Conservation (phyloP, 345 rosid species). For the Gynandropsis gynandra region DNA sequence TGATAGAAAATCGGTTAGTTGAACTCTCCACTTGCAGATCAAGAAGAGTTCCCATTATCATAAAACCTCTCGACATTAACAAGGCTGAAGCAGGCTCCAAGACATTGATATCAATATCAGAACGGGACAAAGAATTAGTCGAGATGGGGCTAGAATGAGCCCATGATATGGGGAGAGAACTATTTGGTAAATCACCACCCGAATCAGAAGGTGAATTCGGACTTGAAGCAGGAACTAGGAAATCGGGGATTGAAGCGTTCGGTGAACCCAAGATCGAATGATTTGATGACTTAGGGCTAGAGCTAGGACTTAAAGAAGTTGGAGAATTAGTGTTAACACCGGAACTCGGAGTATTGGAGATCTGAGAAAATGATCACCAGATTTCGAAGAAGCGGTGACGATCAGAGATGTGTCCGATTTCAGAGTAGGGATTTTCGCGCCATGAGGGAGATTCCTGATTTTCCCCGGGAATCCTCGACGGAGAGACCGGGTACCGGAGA, state of each 20-base stretch:
- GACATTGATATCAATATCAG: constrained; percentile 14
- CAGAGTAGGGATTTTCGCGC: constrained; percentile 34
- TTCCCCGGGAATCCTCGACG: constrained; percentile 22
- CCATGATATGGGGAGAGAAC: not conserved
- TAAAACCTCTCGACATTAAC: constrained; percentile 31
- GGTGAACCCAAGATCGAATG: not conserved
- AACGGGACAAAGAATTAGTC: not conserved
- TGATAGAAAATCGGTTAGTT: no score
- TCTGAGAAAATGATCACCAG: constrained; percentile 1
- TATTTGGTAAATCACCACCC: not conserved
- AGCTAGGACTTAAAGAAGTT: constrained; percentile 9
- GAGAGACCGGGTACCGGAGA: constrained; percentile 33
- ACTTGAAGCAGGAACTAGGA: not conserved
- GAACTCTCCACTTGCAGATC: constrained; percentile 30
- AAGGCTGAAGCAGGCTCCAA: constrained; percentile 29
- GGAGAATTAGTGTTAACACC: constrained; percentile 11
- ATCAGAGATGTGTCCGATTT: constrained; percentile 22
- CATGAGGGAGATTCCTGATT: constrained; percentile 20
- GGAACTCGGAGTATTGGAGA: not conserved
- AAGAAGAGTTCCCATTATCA: constrained; percentile 36
- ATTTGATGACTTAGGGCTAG: constrained; percentile 14
- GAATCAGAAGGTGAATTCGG: no score
- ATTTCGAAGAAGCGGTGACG: constrained; percentile 20
- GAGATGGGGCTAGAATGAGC: constrained; percentile 9
- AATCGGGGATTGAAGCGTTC: constrained; percentile 7